phyloP scores from a whole-genome alignment of 352 stramenopile genomes.

The Phytopythium vexans region DNA sequence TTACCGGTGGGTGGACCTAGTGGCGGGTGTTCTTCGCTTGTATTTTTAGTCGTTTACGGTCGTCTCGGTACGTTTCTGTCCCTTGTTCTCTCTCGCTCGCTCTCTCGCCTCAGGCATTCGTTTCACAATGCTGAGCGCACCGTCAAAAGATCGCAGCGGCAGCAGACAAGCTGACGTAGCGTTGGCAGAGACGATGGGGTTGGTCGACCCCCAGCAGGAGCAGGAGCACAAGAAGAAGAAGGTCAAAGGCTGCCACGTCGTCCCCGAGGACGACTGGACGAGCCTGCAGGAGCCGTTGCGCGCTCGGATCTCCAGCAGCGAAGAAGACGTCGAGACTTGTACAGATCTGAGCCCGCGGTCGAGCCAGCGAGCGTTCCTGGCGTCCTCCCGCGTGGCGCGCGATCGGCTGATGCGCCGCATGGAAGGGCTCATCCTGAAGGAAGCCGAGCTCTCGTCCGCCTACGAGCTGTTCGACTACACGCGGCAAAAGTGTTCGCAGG shows the following conservation, averaged over 20 bases:
- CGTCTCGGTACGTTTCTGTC: too few relatives aligned
- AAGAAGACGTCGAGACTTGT: not conserved
- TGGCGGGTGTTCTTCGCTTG: too few relatives aligned
- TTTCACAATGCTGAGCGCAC: too few relatives aligned
- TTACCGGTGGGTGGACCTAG: too few relatives aligned
- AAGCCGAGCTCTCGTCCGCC: conserved; percentile 51
- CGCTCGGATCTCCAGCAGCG: not conserved
- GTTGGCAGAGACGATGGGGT: not conserved
- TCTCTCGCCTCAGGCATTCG: too few relatives aligned
- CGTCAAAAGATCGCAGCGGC: too few relatives aligned
- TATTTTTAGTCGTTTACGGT: too few relatives aligned
- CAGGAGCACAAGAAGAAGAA: conserved; percentile 14
- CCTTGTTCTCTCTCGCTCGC: too few relatives aligned
- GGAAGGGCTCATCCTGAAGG: conserved; percentile 57
- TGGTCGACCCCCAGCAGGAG: conserved; percentile 1
- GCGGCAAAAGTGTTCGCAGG: conserved; percentile 26
- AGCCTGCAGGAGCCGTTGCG: conserved; percentile 27
- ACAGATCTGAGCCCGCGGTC: not conserved
- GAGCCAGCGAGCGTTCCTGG: conserved; percentile 23
- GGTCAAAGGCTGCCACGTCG: conserved; percentile 43
- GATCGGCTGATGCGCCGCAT: conserved; percentile 62
- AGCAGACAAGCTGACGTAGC: too few relatives aligned
- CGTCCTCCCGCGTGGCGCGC: conserved; percentile 36
- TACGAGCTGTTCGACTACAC: conserved; percentile 65
- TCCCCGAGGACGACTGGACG: conserved; percentile 36